phyloP scores from a whole-genome alignment of 2,329 filamentous ascomycete genomes.

The Macrophomina pseudophaseolina region DNA sequence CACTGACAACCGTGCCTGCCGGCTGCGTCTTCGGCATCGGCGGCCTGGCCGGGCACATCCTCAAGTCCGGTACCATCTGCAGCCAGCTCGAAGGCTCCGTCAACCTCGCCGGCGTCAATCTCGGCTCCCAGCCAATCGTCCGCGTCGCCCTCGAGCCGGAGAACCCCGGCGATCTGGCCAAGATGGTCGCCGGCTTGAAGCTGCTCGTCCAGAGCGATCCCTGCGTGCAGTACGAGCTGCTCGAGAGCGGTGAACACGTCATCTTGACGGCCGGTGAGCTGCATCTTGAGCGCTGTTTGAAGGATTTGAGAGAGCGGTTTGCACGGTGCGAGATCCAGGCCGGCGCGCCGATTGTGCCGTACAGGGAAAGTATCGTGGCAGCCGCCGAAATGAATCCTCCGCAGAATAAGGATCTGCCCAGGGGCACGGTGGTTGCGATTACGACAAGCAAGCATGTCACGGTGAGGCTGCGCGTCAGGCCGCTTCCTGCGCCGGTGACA shows the following conservation, averaged over 20 bases:
- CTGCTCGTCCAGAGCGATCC: conserved; percentile 93
- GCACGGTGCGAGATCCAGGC: conserved; percentile 94
- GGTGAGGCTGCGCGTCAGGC: conserved; percentile 76
- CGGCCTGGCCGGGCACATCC: conserved; percentile 87
- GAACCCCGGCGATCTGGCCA: conserved; percentile 87
- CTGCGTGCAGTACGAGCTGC: conserved; percentile 93
- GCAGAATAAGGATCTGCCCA: conserved; percentile 81
- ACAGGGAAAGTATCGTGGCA: conserved; percentile 87
- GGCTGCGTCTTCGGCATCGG: conserved; percentile 95
- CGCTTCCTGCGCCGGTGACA: conserved; percentile 77
- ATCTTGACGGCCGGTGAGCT: conserved; percentile 91
- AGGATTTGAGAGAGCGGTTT: conserved; percentile 90
- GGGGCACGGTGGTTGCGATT: conserved; percentile 75
- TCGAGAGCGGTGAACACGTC: conserved; percentile 92
- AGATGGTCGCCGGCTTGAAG: conserved; percentile 88
- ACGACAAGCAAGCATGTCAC: conserved; percentile 88
- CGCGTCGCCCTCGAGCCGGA: conserved; percentile 93
- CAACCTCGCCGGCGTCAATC: conserved; percentile 85
- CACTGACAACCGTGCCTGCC: conserved; percentile 82
- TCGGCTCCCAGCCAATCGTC: conserved; percentile 87
- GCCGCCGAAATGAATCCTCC: conserved; percentile 91
- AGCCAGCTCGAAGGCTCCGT: conserved; percentile 84
- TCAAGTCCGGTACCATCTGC: conserved; percentile 94
- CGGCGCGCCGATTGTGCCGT: conserved; percentile 92
- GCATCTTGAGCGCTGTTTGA: conserved; percentile 91